phyloP scores from a whole-genome alignment of 2,329 filamentous ascomycete genomes.

The Talaromyces islandicus region DNA sequence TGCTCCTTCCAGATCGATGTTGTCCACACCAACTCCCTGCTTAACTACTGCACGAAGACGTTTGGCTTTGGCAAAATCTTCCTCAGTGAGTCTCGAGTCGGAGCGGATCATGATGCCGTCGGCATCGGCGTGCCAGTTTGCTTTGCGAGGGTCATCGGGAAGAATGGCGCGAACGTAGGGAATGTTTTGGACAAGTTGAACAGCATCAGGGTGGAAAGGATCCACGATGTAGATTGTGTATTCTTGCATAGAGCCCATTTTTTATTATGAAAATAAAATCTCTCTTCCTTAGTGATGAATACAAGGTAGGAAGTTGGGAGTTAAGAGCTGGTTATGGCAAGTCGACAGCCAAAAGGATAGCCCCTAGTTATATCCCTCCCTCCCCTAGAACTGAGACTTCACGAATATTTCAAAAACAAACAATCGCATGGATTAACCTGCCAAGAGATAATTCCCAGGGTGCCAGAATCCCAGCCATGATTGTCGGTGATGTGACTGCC shows the following conservation, averaged over 20 bases:
- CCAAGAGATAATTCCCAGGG: not conserved
- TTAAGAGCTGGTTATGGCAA: not conserved
- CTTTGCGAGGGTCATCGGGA: conserved; percentile 11
- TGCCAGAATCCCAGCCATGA: not conserved
- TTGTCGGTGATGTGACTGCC: not conserved
- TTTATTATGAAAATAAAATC: not conserved
- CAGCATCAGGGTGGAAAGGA: conserved; percentile 22
- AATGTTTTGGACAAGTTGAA: conserved; percentile 12
- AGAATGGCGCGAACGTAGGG: conserved; percentile 13
- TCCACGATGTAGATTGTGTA: conserved; percentile 14
- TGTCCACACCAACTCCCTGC: conserved; percentile 25
- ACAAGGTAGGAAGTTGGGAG: not conserved
- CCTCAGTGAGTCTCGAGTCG: conserved; percentile 16
- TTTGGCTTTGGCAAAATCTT: conserved; percentile 17
- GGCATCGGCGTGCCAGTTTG: conserved; percentile 17
- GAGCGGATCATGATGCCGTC: conserved; percentile 18
- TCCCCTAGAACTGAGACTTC: not conserved
- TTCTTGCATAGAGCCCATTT: not conserved
- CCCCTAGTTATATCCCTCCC: not conserved
- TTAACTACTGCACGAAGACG: conserved; percentile 23
- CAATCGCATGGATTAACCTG: not conserved
- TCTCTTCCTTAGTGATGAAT: not conserved
- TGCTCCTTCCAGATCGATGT: conserved; percentile 22
- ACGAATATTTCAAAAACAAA: not conserved
- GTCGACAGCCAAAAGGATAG: not conserved